Base-by-base conservation (phyloP, 2,329 filamentous ascomycete genomes). In the Lachnellula suecica region DNA sequence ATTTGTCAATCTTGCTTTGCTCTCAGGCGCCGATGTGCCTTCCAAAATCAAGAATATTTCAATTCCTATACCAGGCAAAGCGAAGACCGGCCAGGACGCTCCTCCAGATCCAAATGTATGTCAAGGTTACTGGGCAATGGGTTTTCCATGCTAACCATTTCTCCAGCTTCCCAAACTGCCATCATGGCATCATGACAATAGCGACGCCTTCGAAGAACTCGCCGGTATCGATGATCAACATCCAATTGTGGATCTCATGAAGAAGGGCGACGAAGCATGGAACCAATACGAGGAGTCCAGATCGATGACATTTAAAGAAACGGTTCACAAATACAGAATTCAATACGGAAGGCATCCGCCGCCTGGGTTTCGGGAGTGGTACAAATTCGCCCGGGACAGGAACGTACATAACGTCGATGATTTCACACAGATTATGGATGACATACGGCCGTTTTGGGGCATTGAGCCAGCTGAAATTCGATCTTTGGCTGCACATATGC, bases 401-500 rank as follows among this genome's bases (percentile, higher is more conserved):
- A 70, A 81, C 31, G 76, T 79, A n/a, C 67, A 84, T 50, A 72
- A 85, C 9, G 73, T 86, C 35, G 83, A 86, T 61, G 78, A 83
- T 49, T 86, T 84, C 68, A 79, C 84, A 62, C 81, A 82, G 53
- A 82, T 86, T 52, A 82, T 84, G 70, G 77, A 83, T 57, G 83
- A 87, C 63, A 62, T 85, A 48, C 71, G 77, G 42, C 83, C 83
- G 2, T 84, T 81, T 61, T 85, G 82, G 82, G 80, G 63, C 23
- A 54, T 72, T 2, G 61, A 69, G 17, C 69, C 70, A 7, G 49
- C 57, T 6, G 59, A 61, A 2, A 68, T 71, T 31, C 60, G 69
- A 29, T 59, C 72, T 2, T 67, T 82, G 29, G 75, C 79, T 27
- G 67, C 72, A 17, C 66, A 70, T 27, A 68, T 72, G 44, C 65